Evolutionary conservation across 1,284 basidiomycete genomes (phyloP).

Genomic region (Inonotus hispidus): DNA sequence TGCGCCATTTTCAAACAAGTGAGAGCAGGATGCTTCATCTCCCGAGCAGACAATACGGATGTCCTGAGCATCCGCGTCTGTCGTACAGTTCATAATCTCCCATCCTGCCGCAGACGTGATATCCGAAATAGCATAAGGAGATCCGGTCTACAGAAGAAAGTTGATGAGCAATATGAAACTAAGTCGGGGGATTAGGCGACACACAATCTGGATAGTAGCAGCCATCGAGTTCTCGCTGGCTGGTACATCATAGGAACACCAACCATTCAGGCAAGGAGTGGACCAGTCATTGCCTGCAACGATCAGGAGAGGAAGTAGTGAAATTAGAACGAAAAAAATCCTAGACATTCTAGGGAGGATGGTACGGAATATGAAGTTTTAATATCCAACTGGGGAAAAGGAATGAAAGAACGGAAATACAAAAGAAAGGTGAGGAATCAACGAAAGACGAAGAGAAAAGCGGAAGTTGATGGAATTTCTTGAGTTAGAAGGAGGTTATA

Average conservation of each 20-base stretch:
- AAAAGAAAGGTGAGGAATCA: not conserved
- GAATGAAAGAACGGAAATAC: not conserved
- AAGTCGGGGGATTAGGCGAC: not conserved
- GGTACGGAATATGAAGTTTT: not conserved
- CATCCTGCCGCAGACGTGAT: constrained; percentile 49
- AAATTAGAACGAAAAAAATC: not conserved
- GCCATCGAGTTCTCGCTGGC: constrained; percentile 21
- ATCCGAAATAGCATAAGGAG: constrained; percentile 41
- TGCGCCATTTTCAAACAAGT: constrained; percentile 40
- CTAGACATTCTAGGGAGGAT: not conserved
- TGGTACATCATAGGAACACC: not conserved
- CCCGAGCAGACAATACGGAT: constrained; percentile 43
- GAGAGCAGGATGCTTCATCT: constrained; percentile 34
- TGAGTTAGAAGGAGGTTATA: not conserved
- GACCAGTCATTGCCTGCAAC: constrained; percentile 41
- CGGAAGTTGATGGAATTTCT: not conserved
- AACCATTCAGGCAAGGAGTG: constrained; percentile 30
- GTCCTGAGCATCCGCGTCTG: constrained; percentile 36
- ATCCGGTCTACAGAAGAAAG: constrained; percentile 24
- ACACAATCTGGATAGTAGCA: constrained; percentile 26
- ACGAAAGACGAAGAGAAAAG: not conserved
- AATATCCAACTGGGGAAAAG: not conserved
- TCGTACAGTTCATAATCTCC: constrained; percentile 43
- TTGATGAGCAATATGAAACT: not conserved
- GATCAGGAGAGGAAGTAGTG: constrained; percentile 1